Base-by-base conservation (phyloP, 2,329 filamentous ascomycete genomes). In the Arthrinium phaeospermum region DNA sequence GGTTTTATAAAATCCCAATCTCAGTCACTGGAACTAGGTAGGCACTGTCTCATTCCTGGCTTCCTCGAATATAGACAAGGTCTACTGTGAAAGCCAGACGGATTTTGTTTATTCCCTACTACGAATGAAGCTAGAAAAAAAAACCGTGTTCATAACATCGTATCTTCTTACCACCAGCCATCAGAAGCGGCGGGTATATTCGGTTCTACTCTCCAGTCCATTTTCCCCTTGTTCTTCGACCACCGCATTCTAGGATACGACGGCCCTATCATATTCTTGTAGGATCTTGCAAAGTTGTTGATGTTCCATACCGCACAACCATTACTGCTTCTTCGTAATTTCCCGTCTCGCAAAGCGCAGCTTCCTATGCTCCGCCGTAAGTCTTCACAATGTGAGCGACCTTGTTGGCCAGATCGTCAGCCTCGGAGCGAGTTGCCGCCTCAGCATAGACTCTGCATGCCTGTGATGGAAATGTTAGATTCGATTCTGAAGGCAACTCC, bases 371-470 rank as follows among this genome's bases (percentile, higher is more conserved):
- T 44, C 78, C 79, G 73, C 85, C 85, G 76, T 85, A 89, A 77
- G 91, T 89, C 82, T 91, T 90, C 72, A 96, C 92, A 74, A 95
- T 90, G 75, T 90, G 88, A 22, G 92, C 91, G 68, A 98, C 94
- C 81, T 94, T 94, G 78, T 91, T 91, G 72, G 95, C 94, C 74
- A 98, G 88, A 82, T 98, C 95, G 78, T 98, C 95, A 0, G 95
- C 95, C 83, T 98, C 96, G 22, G 91, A 93, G 75, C 93, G 91
- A 67, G 94, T 96, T 49, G 93, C 94, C 4, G 96, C 96, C 84
- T 99, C 96, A 10, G 96, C 96, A 80, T 99, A 99, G 27, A 99
- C 73, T 51, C 70, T 49, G 68, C 57, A 71, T 41, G 68, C 57
- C 67, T 68, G 44, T 47, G 46, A n/a, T 41, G 19, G 34, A 64